Base-by-base conservation (phyloP, 2,329 filamentous ascomycete species). In the Esteya vermicola region DNA sequence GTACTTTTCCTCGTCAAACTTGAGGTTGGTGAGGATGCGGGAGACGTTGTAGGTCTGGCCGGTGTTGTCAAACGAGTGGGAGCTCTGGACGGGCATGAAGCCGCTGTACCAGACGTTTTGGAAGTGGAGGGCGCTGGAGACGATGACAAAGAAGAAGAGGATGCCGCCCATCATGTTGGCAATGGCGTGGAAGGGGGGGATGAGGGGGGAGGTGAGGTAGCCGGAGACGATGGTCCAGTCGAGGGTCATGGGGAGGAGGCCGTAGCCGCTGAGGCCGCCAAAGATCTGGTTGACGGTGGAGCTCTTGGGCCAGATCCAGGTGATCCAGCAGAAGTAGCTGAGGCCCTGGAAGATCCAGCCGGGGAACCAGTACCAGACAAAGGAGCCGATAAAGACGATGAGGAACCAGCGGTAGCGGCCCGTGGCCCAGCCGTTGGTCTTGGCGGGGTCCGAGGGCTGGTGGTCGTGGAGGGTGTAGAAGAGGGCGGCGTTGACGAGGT, bases 391-490 rank as follows among this genome's bases (percentile, higher is more conserved):
- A 47, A 71, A 70, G 27, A 76, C 62, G 47, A 69, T 68, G 41
- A 78, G 51, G 58, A 81, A 81, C 54, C 72, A 72, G 46, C 64
- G 66, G 54, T 78, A 80, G 38, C 75, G 69, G n/a, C 72, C 68
- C 36, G 81, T 66, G 26, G 52, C 64, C 78, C 78, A 82, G 33
- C 78, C 76, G 49, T 68, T 68, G 22, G 63, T 61, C 45, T 61
- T 58, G 2, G 57, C 48, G 3, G 75, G 69, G 45, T 76, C 65
- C 0, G 69, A 63, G 21, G 59, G 54, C 12, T 62, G 62, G 48
- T 70, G 68, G 48, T 81, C 75, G 52, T 83, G 77, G 31, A 83
- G 63, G 3, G 75, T 70, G 50, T 75, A 69, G 53, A 80, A 77
- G 26, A 81, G 63, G 2, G 74, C 65, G 31, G 69, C 65, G 50